Conservation (phyloP, 306 rosid species). For the Betula pendula region DNA sequence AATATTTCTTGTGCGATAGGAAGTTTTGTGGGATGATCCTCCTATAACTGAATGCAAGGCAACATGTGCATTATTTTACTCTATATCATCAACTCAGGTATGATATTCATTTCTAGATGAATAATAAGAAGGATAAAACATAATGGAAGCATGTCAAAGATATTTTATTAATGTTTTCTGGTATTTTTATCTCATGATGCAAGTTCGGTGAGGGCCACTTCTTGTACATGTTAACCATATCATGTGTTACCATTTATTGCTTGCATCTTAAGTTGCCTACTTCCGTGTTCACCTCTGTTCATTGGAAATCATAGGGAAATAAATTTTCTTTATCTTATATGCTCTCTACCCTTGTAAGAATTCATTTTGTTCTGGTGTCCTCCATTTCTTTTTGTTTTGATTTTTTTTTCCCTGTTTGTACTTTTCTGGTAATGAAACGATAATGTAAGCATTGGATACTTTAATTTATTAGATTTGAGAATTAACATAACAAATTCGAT, state of each 20-base stretch:
- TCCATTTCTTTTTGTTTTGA: not conserved
- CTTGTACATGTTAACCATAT: conserved; percentile 11
- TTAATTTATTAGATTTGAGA: not conserved
- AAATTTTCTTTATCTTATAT: not conserved
- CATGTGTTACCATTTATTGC: not conserved
- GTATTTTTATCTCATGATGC: conserved; percentile 12
- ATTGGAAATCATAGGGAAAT: not conserved
- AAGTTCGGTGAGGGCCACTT: conserved; percentile 9
- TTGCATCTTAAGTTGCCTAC: not conserved
- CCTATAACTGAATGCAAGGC: conserved; percentile 83
- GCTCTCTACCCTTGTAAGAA: not conserved
- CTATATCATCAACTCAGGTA: conserved; percentile 98
- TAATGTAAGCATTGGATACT: not conserved
- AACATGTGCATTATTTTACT: conserved; percentile 87
- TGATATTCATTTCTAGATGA: conserved; percentile 13
- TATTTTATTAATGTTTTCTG: not conserved
- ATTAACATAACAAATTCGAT: not conserved
- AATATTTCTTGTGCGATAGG: conserved; percentile 46
- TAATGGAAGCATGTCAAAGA: not conserved
- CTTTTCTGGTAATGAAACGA: not conserved
- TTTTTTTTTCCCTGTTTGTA: not conserved
- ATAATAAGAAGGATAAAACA: conserved; percentile 8
- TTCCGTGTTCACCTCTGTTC: not conserved
- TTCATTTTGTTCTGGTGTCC: not conserved
- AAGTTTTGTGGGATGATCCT: conserved; percentile 93